These are phyloP conservation scores for Pyrenophora teres DNA, from an alignment of 2,329 filamentous ascomycete species.

Conservation along the genomic window DNA sequence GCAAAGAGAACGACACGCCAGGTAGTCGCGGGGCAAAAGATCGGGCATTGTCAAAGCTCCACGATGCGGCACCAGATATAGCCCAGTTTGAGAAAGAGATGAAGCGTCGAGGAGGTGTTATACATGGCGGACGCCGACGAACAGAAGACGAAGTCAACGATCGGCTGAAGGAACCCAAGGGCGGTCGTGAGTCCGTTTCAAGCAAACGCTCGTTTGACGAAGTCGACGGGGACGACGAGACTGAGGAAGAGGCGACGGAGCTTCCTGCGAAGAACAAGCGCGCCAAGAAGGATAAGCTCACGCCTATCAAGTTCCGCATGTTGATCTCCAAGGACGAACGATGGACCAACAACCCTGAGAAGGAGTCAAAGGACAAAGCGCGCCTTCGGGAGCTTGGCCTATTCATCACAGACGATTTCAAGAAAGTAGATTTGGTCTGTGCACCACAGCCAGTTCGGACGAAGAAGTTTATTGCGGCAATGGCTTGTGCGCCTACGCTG, in stretches of 20 bases:
- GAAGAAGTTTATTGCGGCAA: conserved; percentile 86
- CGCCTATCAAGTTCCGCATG: conserved; percentile 73
- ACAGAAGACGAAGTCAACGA: conserved; percentile 47
- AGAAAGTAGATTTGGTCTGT: conserved; percentile 81
- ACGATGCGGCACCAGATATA: conserved; percentile 81
- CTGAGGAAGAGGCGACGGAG: conserved; percentile 54
- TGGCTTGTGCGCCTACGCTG: conserved; percentile 79
- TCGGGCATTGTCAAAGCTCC: conserved; percentile 76
- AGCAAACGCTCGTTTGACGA: conserved; percentile 54
- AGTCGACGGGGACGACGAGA: conserved; percentile 47
- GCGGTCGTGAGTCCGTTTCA: conserved; percentile 45
- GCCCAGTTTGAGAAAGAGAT: conserved; percentile 90
- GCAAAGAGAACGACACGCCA: conserved; percentile 85
- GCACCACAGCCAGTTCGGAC: conserved; percentile 87
- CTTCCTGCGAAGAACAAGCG: conserved; percentile 67
- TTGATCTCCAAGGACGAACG: conserved; percentile 82
- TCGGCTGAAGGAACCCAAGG: conserved; percentile 35
- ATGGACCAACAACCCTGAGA: conserved; percentile 75
- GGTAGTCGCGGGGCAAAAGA: conserved; percentile 87
- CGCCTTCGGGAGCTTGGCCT: conserved; percentile 82
- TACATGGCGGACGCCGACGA: conserved; percentile 57
- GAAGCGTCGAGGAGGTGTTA: conserved; percentile 74
- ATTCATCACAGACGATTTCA: conserved; percentile 74
- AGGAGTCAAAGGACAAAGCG: conserved; percentile 81
- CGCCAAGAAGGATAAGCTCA: conserved; percentile 53